A percentile compares a stretch with the other conserved stretches of the same genome.
These are phyloP conservation scores for Solanum clarkiae DNA, from an alignment of 257 asterid genomes.

Conservation along the genomic window DNA sequence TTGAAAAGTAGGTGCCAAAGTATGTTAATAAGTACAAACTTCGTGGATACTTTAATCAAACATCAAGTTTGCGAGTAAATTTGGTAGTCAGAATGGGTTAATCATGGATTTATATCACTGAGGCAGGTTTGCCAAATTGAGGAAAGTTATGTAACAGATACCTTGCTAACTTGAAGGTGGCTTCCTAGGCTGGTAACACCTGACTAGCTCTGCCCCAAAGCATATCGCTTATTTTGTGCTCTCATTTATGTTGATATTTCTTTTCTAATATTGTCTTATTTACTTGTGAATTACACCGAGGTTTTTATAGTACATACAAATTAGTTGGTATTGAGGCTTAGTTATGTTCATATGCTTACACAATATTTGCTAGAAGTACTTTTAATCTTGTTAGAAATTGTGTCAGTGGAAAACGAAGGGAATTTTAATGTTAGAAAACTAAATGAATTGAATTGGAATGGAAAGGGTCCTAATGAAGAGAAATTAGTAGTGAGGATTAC, in stretches of 20 bases:
- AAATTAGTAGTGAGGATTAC: background rate
- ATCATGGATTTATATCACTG: background rate
- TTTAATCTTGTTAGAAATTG: background rate
- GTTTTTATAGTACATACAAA: background rate
- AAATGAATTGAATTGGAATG: background rate
- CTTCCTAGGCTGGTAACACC: background rate
- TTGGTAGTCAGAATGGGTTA: background rate
- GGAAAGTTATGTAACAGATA: background rate
- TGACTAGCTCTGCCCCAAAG: background rate
- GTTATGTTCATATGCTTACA: background rate
- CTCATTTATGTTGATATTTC: background rate
- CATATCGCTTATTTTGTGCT: background rate
- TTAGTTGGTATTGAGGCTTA: background rate
- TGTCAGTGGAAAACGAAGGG: background rate
- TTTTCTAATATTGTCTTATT: background rate
- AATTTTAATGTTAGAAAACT: background rate
- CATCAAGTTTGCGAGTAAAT: background rate
- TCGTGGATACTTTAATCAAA: background rate
- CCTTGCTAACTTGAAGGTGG: background rate
- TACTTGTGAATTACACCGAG: background rate
- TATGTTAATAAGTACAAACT: background rate
- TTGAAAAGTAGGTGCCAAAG: background rate
- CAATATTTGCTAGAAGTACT: background rate
- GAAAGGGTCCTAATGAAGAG: background rate
- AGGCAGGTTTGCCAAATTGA: background rate